Conservation (phyloP, 441 rosid genomes). For the Euphorbia corollata region DNA sequence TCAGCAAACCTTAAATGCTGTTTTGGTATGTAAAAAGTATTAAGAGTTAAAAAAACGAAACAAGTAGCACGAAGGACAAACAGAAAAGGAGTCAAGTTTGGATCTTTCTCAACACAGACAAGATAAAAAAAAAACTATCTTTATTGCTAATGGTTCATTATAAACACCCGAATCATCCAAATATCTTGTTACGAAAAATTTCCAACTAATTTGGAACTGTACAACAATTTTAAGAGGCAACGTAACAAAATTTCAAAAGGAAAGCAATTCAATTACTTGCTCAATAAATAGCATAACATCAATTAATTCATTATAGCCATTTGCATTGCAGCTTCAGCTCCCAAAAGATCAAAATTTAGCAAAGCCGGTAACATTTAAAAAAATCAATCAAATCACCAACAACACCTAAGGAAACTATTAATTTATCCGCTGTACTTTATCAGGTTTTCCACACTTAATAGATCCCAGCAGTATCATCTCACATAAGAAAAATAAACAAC, state of each 20-base stretch:
- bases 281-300: neutral
- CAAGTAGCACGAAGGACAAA: constrained; percentile 13
- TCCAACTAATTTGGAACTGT: constrained; percentile 5
- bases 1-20: constrained; percentile 9
- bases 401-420: neutral
- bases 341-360: neutral
- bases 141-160: neutral
- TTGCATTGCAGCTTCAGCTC: neutral
- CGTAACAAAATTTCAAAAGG: neutral
- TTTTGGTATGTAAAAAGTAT: neutral
- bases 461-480: neutral
- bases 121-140: neutral
- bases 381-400: neutral
- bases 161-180: constrained; percentile 11
- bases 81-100: neutral
- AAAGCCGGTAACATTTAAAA: neutral
- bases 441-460: constrained; percentile 4
- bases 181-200: neutral
- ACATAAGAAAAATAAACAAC: neutral
- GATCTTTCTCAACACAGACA: constrained; percentile 8
- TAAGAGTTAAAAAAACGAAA: neutral
- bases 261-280: neutral
- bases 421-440: neutral
- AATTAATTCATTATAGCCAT: neutral
- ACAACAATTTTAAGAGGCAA: neutral